These are phyloP conservation scores for Endoconidiophora polonica DNA, from an alignment of 2,329 filamentous ascomycete species.

Conservation along the genomic window DNA sequence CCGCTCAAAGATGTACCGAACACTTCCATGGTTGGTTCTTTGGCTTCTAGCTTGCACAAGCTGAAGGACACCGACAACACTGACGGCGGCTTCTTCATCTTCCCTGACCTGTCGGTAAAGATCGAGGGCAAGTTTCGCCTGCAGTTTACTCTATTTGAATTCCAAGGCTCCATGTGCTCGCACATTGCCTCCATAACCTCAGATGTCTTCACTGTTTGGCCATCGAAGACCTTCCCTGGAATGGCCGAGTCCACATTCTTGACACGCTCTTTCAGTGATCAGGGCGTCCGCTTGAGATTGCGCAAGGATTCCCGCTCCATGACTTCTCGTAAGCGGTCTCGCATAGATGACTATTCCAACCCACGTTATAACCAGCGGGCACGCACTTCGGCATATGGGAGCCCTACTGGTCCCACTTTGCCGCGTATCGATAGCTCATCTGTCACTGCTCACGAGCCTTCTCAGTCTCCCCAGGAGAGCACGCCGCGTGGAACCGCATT, in stretches of 20 bases:
- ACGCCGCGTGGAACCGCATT: slow-evolving; percentile 10
- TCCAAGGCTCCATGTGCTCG: slow-evolving; percentile 18
- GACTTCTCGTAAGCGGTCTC: slow-evolving; percentile 28
- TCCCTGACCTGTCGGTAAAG: slow-evolving; percentile 70
- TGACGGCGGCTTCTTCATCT: slow-evolving; percentile 81
- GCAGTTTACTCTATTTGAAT: slow-evolving; percentile 60
- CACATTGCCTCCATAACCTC: slow-evolving; percentile 30
- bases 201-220: slow-evolving; percentile 48
- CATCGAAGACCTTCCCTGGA: slow-evolving; percentile 57
- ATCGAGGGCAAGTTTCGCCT: slow-evolving; percentile 56
- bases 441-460: slow-evolving; percentile 6
- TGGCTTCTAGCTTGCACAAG: slow-evolving; percentile 66
- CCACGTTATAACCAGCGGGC: slow-evolving; percentile 8
- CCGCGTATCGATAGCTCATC: slow-evolving; percentile 10
- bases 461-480: slow-evolving; percentile 12
- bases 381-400: slow-evolving; percentile 13
- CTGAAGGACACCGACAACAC: slow-evolving; percentile 62
- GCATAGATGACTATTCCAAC: slow-evolving; percentile 13
- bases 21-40: slow-evolving; percentile 49
- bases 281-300: slow-evolving; percentile 67
- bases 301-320: slow-evolving; percentile 61
- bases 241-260: slow-evolving; percentile 69
- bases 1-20: slow-evolving; percentile 20
- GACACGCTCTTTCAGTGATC: slow-evolving; percentile 69
- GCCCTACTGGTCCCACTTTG: slow-evolving; percentile 1